phyloP scores from a whole-genome alignment of 2,329 filamentous ascomycete species.

The Verticillium nonalfalfae region DNA sequence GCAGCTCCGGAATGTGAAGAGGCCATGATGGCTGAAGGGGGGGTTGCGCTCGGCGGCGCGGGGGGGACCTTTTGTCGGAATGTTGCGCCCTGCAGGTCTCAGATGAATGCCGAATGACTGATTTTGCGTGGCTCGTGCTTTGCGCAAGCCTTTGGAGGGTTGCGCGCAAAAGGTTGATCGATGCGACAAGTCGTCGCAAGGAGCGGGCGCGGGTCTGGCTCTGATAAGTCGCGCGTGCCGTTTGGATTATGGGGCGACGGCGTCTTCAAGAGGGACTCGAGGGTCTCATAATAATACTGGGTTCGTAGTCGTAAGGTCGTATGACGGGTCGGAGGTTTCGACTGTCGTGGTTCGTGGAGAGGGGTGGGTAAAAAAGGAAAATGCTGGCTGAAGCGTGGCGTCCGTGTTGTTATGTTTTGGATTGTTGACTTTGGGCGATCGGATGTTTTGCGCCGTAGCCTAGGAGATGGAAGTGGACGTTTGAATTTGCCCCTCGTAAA shows the following conservation, averaged over 20 bases:
- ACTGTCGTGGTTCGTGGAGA: not conserved
- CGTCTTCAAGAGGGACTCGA: not conserved
- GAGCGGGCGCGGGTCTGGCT: not conserved
- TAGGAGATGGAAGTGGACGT: not conserved
- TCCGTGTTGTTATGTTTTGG: not conserved
- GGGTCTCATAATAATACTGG: not conserved
- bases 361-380: not conserved
- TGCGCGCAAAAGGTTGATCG: not conserved
- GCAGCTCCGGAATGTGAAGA: constrained; percentile 37
- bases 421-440: not conserved
- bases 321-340: not conserved
- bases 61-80: constrained; percentile 4
- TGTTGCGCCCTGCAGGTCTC: not conserved
- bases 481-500: too few relatives aligned
- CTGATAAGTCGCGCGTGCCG: not conserved
- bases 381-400: not conserved
- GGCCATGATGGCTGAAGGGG: constrained; percentile 28
- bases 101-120: not conserved
- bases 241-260: not conserved
- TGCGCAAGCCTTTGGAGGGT: not conserved
- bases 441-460: not conserved
- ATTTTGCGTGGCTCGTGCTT: not conserved
- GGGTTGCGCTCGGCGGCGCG: constrained; percentile 11
- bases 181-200: not conserved
- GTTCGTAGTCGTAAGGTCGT: not conserved